Base-by-base conservation (phyloP, 768 basidiomycete species). In the Calocybe cyanea region DNA sequence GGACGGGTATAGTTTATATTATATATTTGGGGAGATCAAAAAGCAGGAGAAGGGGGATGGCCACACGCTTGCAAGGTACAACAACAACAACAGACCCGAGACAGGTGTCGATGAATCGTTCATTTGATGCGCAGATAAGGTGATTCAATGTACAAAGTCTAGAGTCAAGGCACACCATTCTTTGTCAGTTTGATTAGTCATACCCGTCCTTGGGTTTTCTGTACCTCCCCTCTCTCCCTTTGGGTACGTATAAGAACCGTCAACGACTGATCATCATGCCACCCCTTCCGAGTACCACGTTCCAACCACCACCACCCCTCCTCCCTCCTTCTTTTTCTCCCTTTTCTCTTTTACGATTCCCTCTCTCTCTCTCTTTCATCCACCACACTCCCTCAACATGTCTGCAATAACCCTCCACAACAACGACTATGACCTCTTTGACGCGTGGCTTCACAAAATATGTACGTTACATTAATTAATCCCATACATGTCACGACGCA, bases 371-470 rank as follows among this genome's bases (percentile, higher is more conserved):
- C 43, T 24, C 13, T 25, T 34, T 46, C 31, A 15, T 18, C 17
- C 46, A 13, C 33, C 39, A 31, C 30, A 23, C 32, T 42, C 14
- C 11, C 44, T 41, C 13, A 40, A 5, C 10, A 57, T 57, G 56
- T 54, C 64, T 9, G 57, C 62, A n/a, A 61, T 77, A 41, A 73
- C 71, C 24, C 66, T 76, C 37, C 70, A 72, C 44, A 75, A 72
- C 59, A 73, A 78, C 60, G 86, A 87, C 71, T 89, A 88, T 58
- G 85, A 87, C 56, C 76, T 83, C 20, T 86, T 83, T 62, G 85
- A 89, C 63, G 87, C 87, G 21, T 73, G 87, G 61, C 68, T 90
- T 15, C 87, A 89, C 58, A 82, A 85, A 53, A 86, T 90, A 38
- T 90, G 71, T 68, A 38, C n/a, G 68, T n/a, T n/a, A n/a, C n/a